Evolutionary conservation across 208 protist species (phyloP).

Genomic region (Balamuthia mandrillaris): DNA sequence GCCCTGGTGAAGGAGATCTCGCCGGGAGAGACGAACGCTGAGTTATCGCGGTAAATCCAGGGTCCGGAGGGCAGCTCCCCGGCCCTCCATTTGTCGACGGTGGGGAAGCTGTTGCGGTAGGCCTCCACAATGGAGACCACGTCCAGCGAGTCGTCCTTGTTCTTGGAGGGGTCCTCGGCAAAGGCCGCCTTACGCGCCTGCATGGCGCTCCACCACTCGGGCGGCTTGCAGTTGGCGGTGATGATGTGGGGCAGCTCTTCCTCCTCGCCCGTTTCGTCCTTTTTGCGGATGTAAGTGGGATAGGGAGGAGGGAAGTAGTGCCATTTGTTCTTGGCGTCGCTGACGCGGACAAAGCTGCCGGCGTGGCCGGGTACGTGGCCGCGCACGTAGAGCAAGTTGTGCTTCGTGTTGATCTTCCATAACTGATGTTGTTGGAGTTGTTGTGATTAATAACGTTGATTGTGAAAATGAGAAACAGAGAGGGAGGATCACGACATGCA

Average conservation of each 20-base stretch:
- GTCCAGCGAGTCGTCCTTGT: neutral
- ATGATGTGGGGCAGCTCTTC: neutral
- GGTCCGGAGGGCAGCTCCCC: neutral
- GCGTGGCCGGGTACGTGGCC: conserved; percentile 44
- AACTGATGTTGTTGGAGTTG: neutral
- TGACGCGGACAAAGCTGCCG: neutral
- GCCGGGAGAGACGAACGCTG: too few species aligned
- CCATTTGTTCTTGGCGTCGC: conserved; percentile 3
- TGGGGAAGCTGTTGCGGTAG: neutral
- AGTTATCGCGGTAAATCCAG: too few species aligned
- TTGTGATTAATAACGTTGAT: too few species aligned
- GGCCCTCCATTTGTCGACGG: neutral
- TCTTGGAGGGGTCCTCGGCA: conserved; percentile 5
- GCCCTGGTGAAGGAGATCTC: too few species aligned
- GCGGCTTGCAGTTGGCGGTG: neutral
- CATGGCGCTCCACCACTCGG: neutral
- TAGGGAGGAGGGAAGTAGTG: neutral
- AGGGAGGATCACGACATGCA: too few species aligned
- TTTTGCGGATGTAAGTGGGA: neutral
- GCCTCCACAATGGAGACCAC: neutral
- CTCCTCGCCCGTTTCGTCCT: neutral
- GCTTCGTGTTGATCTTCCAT: conserved; percentile 40
- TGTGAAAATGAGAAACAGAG: too few species aligned
- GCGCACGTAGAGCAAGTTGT: conserved; percentile 52
- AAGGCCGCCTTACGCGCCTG: neutral